These are phyloP conservation scores for Epichloe gansuensis DNA, from an alignment of 2,329 filamentous ascomycete genomes.

Conservation along the genomic window DNA sequence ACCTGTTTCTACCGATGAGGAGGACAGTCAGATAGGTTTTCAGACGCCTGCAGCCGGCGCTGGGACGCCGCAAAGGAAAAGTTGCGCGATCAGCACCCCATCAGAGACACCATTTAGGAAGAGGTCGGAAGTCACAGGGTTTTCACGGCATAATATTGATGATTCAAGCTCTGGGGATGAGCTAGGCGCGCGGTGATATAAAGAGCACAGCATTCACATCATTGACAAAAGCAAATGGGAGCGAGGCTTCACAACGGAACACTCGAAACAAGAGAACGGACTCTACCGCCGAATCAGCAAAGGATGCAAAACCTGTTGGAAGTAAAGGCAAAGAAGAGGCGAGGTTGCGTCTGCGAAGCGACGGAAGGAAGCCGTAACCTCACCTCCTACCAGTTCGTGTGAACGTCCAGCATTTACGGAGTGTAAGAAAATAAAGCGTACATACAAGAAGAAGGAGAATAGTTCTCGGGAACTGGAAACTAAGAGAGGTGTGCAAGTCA, in stretches of 20 bases:
- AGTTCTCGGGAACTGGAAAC: slow-evolving; percentile 13
- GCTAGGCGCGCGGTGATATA: slow-evolving; percentile 18
- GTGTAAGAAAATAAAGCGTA: slow-evolving; percentile 10
- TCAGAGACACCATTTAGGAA: background rate
- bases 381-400: slow-evolving; percentile 8
- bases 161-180: slow-evolving; percentile 16
- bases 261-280: slow-evolving; percentile 5
- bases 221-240: slow-evolving; percentile 14
- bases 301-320: background rate
- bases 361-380: background rate
- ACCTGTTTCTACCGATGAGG: slow-evolving; percentile 19
- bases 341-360: background rate
- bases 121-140: background rate
- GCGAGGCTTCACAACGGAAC: slow-evolving; percentile 1
- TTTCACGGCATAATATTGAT: slow-evolving; percentile 2
- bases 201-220: slow-evolving; percentile 21
- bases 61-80: background rate
- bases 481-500: slow-evolving; percentile 1
- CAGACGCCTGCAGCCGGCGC: slow-evolving; percentile 4
- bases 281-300: background rate
- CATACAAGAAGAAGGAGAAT: slow-evolving; percentile 13
- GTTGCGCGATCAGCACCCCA: background rate
- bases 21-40: slow-evolving; percentile 6
- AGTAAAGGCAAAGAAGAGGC: slow-evolving; percentile 6
- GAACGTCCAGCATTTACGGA: slow-evolving; percentile 16